phyloP scores from a whole-genome alignment of 2,329 filamentous ascomycete species.

The Aureobasidium sp. region DNA sequence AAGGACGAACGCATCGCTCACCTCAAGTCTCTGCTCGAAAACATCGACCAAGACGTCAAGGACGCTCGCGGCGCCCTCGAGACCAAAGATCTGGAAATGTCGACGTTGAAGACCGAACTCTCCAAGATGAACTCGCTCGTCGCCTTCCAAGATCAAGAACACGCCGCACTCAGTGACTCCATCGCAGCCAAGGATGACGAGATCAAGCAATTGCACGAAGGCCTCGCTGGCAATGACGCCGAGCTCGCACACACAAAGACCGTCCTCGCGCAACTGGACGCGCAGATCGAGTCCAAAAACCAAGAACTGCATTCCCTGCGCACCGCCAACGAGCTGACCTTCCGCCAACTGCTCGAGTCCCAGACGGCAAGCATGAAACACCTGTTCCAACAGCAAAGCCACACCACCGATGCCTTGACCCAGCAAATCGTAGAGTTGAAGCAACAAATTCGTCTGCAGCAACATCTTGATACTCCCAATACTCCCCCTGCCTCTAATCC shows the following conservation, averaged over 20 bases:
- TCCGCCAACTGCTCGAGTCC: conserved; percentile 5
- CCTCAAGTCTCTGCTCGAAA: background rate
- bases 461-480: background rate
- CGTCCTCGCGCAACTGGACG: conserved; percentile 2
- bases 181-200: background rate
- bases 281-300: conserved; percentile 7
- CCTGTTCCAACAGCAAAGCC: background rate
- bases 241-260: conserved; percentile 9
- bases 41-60: background rate
- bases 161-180: background rate
- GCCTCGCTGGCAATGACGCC: conserved; percentile 1
- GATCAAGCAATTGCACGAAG: conserved; percentile 1
- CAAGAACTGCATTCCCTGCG: conserved; percentile 6
- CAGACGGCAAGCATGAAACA: background rate
- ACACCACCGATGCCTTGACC: conserved; percentile 4
- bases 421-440: conserved; percentile 6
- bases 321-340: conserved; percentile 6
- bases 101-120: background rate
- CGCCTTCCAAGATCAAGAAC: conserved; percentile 2
- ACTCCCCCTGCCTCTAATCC: background rate
- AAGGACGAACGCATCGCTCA: conserved; percentile 2
- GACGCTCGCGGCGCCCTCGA: background rate
- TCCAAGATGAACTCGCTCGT: conserved; percentile 5
- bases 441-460: conserved; percentile 3
- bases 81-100: background rate